These are phyloP conservation scores for Setomelanomma holmii DNA, from an alignment of 2,329 filamentous ascomycete species.

Conservation along the genomic window DNA sequence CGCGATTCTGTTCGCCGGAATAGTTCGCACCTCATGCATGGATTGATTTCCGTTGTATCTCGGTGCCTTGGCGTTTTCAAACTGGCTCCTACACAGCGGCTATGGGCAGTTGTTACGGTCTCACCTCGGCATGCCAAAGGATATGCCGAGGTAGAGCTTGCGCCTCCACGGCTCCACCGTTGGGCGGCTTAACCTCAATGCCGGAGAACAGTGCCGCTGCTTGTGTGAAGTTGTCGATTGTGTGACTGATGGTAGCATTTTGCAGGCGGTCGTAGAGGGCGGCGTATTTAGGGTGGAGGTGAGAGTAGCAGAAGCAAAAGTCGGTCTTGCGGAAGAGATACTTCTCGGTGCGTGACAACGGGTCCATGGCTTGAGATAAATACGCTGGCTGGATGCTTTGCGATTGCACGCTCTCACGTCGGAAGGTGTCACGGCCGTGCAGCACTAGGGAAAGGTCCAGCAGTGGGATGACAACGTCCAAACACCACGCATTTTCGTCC, in stretches of 20 bases:
- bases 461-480: slow-evolving; percentile 11
- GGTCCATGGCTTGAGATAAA: slow-evolving; percentile 1
- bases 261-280: slow-evolving; percentile 14
- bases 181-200: slow-evolving; percentile 24
- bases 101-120: no score
- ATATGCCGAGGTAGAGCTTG: no score
- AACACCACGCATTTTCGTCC: slow-evolving; percentile 17
- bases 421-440: slow-evolving; percentile 10
- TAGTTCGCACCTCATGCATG: no score
- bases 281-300: slow-evolving; percentile 12
- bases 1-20: no score
- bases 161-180: slow-evolving; percentile 20
- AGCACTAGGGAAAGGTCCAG: slow-evolving; percentile 14
- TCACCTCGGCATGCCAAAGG: no score
- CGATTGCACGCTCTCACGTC: slow-evolving; percentile 19
- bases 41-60: no score
- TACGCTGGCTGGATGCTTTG: slow-evolving; percentile 14
- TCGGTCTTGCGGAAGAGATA: slow-evolving; percentile 14
- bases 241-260: slow-evolving; percentile 7
- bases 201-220: slow-evolving; percentile 16
- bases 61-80: no score
- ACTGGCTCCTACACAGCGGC: no score
- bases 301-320: slow-evolving; percentile 21
- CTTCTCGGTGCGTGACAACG: slow-evolving; percentile 1
- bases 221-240: slow-evolving; percentile 7